Percentiles rank a stretch among this genome's conserved stretches.
phyloP scores from a whole-genome alignment of 371 early-diverging fungal species.

The Phascolomyces articulosus region DNA sequence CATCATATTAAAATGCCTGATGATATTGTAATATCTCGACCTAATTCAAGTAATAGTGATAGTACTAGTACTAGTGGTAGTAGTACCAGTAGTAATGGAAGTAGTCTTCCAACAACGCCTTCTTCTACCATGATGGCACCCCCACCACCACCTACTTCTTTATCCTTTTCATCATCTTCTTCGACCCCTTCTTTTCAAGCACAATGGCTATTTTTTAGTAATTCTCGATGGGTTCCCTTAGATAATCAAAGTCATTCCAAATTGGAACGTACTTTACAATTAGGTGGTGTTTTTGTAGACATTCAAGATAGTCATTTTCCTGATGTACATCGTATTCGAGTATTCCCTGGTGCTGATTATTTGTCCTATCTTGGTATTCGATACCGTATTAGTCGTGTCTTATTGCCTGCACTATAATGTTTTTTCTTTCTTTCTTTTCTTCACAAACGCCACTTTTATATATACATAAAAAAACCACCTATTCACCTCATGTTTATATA shows the following conservation, averaged over 20 bases:
- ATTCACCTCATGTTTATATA: neutral
- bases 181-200: conserved; percentile 14
- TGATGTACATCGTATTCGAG: conserved; percentile 21
- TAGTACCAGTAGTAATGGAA: neutral
- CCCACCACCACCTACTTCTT: no score
- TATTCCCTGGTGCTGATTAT: conserved; percentile 28
- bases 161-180: neutral
- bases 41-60: neutral
- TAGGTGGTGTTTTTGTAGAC: conserved; percentile 27
- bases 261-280: conserved; percentile 23
- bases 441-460: neutral
- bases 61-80: neutral
- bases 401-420: conserved; percentile 19
- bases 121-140: no score
- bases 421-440: neutral
- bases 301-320: conserved; percentile 31
- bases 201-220: conserved; percentile 30
- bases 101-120: no score
- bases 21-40: neutral
- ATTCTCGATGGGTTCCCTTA: conserved; percentile 26
- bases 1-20: conserved; percentile 2
- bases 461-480: neutral
- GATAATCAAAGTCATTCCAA: conserved; percentile 23
- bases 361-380: conserved; percentile 30
- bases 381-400: conserved; percentile 26